Evolutionary conservation across 768 basidiomycete species (phyloP).

Genomic region (Mycena metata): DNA sequence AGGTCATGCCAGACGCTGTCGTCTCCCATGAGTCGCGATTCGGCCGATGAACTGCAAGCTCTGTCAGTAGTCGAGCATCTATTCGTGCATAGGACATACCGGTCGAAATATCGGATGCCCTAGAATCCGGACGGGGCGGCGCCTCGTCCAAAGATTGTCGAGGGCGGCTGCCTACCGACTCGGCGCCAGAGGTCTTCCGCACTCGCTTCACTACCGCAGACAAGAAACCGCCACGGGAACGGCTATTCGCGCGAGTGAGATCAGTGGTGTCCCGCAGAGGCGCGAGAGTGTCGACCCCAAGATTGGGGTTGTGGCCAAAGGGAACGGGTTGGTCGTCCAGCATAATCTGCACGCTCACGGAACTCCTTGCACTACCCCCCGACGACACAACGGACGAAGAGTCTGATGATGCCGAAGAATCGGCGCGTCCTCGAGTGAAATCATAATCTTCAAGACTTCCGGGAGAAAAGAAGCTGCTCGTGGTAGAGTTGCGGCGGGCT

Average conservation of each 20-base stretch:
- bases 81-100: constrained; percentile 16
- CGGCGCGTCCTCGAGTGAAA: constrained; percentile 49
- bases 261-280: constrained; percentile 68
- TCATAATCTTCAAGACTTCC: constrained; percentile 42
- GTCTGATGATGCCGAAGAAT: constrained; percentile 59
- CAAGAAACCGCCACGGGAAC: constrained; percentile 28
- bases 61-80: neutral
- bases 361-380: constrained; percentile 40
- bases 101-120: constrained; percentile 32
- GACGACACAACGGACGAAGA: constrained; percentile 52
- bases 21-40: constrained; percentile 64
- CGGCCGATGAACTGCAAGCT: constrained; percentile 40
- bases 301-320: constrained; percentile 60
- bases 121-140: constrained; percentile 33
- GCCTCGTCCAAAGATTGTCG: constrained; percentile 36
- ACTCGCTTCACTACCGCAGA: constrained; percentile 23
- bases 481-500: constrained; percentile 57
- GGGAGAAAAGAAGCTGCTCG: constrained; percentile 70
- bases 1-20: constrained; percentile 52
- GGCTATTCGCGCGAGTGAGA: constrained; percentile 24
- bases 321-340: constrained; percentile 56
- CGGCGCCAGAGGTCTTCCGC: constrained; percentile 8
- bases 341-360: constrained; percentile 45
- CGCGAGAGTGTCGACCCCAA: constrained; percentile 51
- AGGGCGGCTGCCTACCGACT: constrained; percentile 6